These are phyloP conservation scores for Candida gigantensis DNA, from an alignment of 1,139 yeast genomes.

Conservation along the genomic window DNA sequence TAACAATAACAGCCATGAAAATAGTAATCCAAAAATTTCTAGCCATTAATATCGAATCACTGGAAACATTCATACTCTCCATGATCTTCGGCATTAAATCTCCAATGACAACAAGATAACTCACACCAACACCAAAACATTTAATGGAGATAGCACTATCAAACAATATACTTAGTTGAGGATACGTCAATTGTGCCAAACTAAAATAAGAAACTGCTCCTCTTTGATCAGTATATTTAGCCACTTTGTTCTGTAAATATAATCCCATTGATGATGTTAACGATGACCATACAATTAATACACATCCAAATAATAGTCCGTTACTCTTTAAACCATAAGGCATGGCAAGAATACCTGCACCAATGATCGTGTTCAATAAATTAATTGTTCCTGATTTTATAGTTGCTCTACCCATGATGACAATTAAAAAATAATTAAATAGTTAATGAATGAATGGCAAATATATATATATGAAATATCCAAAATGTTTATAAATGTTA, in stretches of 20 bases:
- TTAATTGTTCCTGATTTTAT: slow-evolving; percentile 53
- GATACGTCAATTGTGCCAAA: slow-evolving; percentile 55
- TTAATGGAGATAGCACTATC: slow-evolving; percentile 59
- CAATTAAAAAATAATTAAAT: neutral
- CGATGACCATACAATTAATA: slow-evolving; percentile 49
- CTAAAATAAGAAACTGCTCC: slow-evolving; percentile 55
- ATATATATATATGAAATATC: no score
- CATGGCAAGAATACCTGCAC: slow-evolving; percentile 61
- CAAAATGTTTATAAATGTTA: no score
- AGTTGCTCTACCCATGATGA: slow-evolving; percentile 35
- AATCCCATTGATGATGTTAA: slow-evolving; percentile 54
- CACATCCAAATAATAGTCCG: slow-evolving; percentile 50
- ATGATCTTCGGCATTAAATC: slow-evolving; percentile 83
- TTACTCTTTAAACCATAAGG: slow-evolving; percentile 55
- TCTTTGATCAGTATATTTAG: slow-evolving; percentile 50
- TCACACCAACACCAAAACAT: slow-evolving; percentile 89
- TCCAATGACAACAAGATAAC: slow-evolving; percentile 85
- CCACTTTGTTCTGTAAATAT: slow-evolving; percentile 51
- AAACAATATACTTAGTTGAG: slow-evolving; percentile 45
- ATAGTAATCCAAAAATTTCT: slow-evolving; percentile 72
- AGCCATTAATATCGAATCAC: slow-evolving; percentile 26
- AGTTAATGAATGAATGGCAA: no score
- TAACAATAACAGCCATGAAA: slow-evolving; percentile 59
- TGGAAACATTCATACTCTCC: slow-evolving; percentile 39
- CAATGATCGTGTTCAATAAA: slow-evolving; percentile 54